Evolutionary conservation across 2,329 filamentous ascomycete species (phyloP).

Genomic region (Cladosporium sp.): DNA sequence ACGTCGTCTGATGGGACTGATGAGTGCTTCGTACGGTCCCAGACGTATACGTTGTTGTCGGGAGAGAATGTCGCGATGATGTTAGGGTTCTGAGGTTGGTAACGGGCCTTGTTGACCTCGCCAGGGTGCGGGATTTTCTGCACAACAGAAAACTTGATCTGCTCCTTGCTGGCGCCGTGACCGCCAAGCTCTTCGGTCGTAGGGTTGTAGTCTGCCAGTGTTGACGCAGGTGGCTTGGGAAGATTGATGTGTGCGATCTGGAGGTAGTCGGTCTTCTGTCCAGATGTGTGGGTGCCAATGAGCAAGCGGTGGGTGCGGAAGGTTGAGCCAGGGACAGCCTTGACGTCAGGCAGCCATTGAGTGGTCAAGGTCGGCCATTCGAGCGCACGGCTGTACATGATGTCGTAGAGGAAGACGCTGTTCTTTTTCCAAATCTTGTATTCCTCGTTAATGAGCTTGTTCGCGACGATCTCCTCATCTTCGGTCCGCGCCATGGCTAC

Average conservation of each 20-base stretch:
- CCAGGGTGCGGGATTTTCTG: constrained; percentile 95
- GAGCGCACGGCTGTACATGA: constrained; percentile 89
- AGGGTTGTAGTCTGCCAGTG: constrained; percentile 78
- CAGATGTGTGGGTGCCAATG: constrained; percentile 90
- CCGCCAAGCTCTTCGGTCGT: constrained; percentile 90
- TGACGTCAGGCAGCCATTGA: constrained; percentile 96
- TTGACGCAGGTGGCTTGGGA: constrained; percentile 70
- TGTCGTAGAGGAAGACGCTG: constrained; percentile 94
- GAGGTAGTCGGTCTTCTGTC: constrained; percentile 80
- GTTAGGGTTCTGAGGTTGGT: constrained; percentile 95
- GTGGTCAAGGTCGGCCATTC: constrained; percentile 97
- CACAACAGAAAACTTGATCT: constrained; percentile 83
- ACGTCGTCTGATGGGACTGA: constrained; percentile 61
- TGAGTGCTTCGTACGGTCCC: constrained; percentile 92
- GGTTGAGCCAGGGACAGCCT: constrained; percentile 78
- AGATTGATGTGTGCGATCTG: constrained; percentile 94
- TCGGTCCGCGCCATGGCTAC: not conserved
- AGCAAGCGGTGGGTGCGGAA: constrained; percentile 84
- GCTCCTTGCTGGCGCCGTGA: constrained; percentile 72
- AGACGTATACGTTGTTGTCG: constrained; percentile 84
- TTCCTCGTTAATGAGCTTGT: constrained; percentile 95
- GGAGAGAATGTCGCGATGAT: constrained; percentile 91
- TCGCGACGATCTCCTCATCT: constrained; percentile 49
- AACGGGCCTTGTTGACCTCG: constrained; percentile 97
- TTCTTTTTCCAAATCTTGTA: constrained; percentile 99